Evolutionary conservation across 768 basidiomycete species (phyloP).

Genomic region (Guyanaporus albipodus): DNA sequence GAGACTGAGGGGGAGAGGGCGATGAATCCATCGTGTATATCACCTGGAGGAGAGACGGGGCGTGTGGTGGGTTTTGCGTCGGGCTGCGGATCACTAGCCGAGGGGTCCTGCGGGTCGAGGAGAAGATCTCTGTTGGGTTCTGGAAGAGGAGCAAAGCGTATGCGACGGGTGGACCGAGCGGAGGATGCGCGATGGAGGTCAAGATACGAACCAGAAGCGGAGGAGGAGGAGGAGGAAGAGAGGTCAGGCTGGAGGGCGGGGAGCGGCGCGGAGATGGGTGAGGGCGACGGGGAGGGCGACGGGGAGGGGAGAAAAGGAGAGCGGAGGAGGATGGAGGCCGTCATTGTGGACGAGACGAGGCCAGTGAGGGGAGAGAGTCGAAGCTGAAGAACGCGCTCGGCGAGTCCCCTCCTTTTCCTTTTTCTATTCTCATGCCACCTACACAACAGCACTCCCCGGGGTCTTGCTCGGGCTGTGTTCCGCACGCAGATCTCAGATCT

Average conservation of each 20-base stretch:
- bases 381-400: neutral
- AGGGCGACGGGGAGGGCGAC: neutral
- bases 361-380: neutral
- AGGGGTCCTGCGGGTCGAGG: neutral
- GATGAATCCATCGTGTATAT: slow-evolving; percentile 6
- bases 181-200: slow-evolving; percentile 12
- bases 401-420: slow-evolving; percentile 3
- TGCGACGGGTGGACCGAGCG: slow-evolving; percentile 31
- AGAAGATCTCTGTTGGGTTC: slow-evolving; percentile 55
- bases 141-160: slow-evolving; percentile 85
- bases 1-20: slow-evolving; percentile 19
- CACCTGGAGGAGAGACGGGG: neutral
- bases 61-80: slow-evolving; percentile 3
- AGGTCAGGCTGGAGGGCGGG: slow-evolving; percentile 15
- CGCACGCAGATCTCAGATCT: slow-evolving; percentile 19
- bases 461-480: slow-evolving; percentile 19
- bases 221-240: slow-evolving; percentile 18
- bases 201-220: slow-evolving; percentile 17
- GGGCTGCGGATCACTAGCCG: slow-evolving; percentile 33
- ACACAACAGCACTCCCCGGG: slow-evolving; percentile 15
- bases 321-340: slow-evolving; percentile 22
- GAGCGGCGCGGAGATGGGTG: slow-evolving; percentile 6
- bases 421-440: slow-evolving; percentile 9
- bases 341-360: slow-evolving; percentile 10
- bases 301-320: neutral